These are phyloP conservation scores for Solanum dulcamara DNA, from an alignment of 257 asterid species.

Conservation along the genomic window DNA sequence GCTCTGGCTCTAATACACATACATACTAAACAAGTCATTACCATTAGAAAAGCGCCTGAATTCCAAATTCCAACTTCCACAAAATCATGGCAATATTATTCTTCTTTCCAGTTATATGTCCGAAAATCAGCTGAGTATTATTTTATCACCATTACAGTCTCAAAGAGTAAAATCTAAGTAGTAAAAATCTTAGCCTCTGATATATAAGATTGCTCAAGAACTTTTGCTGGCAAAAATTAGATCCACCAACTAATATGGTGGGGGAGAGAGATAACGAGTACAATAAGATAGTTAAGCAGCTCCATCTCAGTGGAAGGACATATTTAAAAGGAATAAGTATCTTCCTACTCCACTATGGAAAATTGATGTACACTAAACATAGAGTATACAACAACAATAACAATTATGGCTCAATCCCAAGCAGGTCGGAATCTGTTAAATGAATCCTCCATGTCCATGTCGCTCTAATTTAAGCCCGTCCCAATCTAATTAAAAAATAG, in stretches of 20 bases:
- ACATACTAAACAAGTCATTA: not conserved
- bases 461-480: not conserved
- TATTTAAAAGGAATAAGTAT: not conserved
- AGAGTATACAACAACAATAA: not conserved
- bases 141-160: not conserved
- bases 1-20: slow-evolving; percentile 50
- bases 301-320: not conserved
- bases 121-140: not conserved
- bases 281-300: not conserved
- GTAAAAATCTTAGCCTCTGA: not conserved
- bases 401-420: not conserved
- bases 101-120: not conserved
- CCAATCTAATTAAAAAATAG: not conserved
- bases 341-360: not conserved
- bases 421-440: not conserved
- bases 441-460: not conserved
- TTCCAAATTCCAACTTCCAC: not conserved
- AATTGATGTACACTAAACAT: not conserved
- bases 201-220: not conserved
- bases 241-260: not conserved
- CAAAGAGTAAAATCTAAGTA: not conserved
- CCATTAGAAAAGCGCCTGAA: not conserved
- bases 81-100: not conserved
- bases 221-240: not conserved
- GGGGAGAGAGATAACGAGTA: not conserved